These are phyloP conservation scores for Colletotrichum sp. DNA, from an alignment of 2,329 filamentous ascomycete genomes.

Conservation along the genomic window DNA sequence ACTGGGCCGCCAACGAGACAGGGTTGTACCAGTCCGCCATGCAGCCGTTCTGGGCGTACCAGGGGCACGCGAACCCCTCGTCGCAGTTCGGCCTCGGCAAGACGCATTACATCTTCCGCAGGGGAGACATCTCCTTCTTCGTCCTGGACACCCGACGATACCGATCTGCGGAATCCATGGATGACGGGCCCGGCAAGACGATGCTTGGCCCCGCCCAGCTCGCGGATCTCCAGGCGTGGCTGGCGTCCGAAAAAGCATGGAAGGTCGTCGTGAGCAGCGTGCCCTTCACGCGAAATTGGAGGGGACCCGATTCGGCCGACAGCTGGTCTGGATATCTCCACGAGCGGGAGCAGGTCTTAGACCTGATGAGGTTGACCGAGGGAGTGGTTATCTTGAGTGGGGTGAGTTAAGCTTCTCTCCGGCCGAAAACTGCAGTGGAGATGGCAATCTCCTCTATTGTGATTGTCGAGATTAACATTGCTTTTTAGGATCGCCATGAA, in stretches of 20 bases:
- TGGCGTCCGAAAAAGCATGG: conserved; percentile 50
- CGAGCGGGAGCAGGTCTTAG: conserved; percentile 65
- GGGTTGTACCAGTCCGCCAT: conserved; percentile 66
- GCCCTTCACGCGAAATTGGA: conserved; percentile 76
- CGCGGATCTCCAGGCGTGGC: conserved; percentile 62
- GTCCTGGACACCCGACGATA: conserved; percentile 70
- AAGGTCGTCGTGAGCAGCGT: conserved; percentile 71
- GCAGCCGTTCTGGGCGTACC: conserved; percentile 69
- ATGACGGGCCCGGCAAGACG: conserved; percentile 45
- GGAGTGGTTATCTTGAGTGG: conserved; percentile 70
- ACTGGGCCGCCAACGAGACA: conserved; percentile 70
- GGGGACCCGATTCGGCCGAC: conserved; percentile 57
- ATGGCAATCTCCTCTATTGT: background rate
- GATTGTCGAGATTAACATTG: conserved; percentile 1
- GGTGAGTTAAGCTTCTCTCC: conserved; percentile 29
- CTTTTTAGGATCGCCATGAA: conserved; percentile 60
- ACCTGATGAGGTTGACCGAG: conserved; percentile 69
- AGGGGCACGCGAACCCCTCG: conserved; percentile 68
- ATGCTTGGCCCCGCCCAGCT: conserved; percentile 69
- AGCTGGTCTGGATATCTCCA: conserved; percentile 72
- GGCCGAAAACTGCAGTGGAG: background rate
- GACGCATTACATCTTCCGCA: conserved; percentile 69
- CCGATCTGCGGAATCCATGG: conserved; percentile 43
- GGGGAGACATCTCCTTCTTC: conserved; percentile 70
- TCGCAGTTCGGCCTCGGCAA: conserved; percentile 41